phyloP scores from a whole-genome alignment of 2,329 filamentous ascomycete genomes.

The Hymenoscyphus albidus region DNA sequence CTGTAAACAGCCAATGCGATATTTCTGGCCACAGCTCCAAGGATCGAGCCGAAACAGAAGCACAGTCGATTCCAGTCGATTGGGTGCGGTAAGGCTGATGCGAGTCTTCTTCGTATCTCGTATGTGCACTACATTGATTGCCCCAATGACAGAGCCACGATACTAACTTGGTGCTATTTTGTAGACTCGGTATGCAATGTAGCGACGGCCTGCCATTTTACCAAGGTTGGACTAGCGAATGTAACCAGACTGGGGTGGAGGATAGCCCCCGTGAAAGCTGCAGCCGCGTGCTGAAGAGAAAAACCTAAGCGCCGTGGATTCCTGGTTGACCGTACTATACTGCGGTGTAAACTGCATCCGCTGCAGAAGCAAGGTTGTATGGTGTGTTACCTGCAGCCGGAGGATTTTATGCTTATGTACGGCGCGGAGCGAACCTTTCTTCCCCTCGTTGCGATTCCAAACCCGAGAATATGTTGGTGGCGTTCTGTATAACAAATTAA shows the following conservation, averaged over 20 bases:
- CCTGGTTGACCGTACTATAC: not conserved
- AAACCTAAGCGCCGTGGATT: not conserved
- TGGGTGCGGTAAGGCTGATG: not conserved
- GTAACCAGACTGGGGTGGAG: not conserved
- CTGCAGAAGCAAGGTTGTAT: conserved; percentile 8
- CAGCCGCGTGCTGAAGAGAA: conserved; percentile 3
- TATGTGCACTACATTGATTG: not conserved
- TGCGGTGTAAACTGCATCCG: conserved; percentile 1
- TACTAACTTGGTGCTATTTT: not conserved
- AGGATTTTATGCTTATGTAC: conserved; percentile 17
- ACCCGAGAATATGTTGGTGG: conserved; percentile 13
- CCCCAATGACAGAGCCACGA: not conserved
- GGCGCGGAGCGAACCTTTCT: conserved; percentile 14
- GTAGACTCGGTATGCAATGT: not conserved
- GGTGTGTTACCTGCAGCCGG: conserved; percentile 9
- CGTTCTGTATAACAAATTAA: conserved; percentile 2
- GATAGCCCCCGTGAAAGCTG: not conserved
- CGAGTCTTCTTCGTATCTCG: not conserved
- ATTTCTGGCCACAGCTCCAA: not conserved
- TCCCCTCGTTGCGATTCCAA: not conserved
- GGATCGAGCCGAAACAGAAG: not conserved
- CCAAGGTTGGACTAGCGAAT: too few species aligned
- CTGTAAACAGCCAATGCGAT: not conserved
- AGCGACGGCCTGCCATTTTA: too few species aligned
- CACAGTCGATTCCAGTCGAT: not conserved